Conservation (phyloP, 2,329 filamentous ascomycete species). For the Colletotrichum cereale region DNA sequence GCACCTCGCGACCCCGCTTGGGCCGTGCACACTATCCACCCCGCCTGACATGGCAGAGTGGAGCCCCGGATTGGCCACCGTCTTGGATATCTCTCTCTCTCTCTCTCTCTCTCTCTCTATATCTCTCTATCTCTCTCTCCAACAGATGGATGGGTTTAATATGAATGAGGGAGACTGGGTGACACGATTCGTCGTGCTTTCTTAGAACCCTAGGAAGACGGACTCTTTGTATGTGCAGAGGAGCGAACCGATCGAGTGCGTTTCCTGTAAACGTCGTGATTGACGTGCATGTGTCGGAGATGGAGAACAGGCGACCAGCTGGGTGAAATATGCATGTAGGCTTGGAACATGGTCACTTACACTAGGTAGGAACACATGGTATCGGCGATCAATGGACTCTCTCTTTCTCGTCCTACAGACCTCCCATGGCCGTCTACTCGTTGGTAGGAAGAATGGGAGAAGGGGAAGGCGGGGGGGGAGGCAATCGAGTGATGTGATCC, state of each 20-base stretch:
- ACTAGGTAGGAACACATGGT: not conserved
- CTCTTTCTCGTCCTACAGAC: no score
- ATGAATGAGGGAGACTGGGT: not conserved
- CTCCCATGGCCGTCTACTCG: no score
- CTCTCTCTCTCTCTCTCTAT: not conserved
- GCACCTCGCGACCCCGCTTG: slow-evolving; percentile 19
- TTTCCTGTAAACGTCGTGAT: not conserved
- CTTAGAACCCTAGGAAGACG: not conserved
- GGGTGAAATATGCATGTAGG: not conserved
- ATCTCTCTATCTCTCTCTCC: not conserved
- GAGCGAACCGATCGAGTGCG: not conserved
- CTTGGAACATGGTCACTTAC: not conserved
- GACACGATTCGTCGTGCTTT: not conserved
- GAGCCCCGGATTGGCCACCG: not conserved
- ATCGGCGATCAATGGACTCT: no score
- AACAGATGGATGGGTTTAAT: not conserved
- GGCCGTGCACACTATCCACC: slow-evolving; percentile 4
- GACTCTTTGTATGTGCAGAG: not conserved
- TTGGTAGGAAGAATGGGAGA: not conserved
- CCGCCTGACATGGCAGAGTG: not conserved
- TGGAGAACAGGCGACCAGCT: not conserved
- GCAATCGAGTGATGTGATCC: slow-evolving; percentile 5
- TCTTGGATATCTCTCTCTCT: not conserved
- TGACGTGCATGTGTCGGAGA: not conserved
- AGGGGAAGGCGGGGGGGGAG: not conserved